Conservation (phyloP, 331 rosid species). For the Spiraea crenata region DNA sequence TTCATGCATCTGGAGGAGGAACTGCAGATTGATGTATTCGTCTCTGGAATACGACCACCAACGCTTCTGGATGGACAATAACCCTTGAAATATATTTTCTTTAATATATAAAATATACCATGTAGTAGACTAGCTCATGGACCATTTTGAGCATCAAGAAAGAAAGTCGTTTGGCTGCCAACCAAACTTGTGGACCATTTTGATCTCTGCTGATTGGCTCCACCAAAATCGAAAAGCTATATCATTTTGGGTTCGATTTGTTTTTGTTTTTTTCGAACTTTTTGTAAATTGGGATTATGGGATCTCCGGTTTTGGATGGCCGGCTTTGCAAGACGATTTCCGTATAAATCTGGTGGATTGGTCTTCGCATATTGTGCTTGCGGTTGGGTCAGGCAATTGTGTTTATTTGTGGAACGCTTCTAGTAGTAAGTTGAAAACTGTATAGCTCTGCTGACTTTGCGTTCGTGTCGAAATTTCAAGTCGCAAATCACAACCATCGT, state of each 20-base stretch:
- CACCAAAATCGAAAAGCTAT: no score
- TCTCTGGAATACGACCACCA: slow-evolving; percentile 97
- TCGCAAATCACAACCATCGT: neutral
- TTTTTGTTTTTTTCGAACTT: no score
- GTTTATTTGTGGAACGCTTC: slow-evolving; percentile 99
- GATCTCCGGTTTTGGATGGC: slow-evolving; percentile 81
- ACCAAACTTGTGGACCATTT: no score
- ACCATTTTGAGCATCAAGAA: no score
- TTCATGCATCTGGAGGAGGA: slow-evolving; percentile 99
- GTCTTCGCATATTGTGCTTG: slow-evolving; percentile 89
- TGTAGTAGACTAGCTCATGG: no score
- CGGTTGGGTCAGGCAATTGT: slow-evolving; percentile 90
- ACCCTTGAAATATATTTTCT: no score
- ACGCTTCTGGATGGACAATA: no score
- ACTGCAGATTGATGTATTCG: slow-evolving; percentile 95
- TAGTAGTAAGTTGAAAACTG: slow-evolving; percentile 70
- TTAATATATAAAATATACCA: no score
- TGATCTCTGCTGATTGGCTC: no score
- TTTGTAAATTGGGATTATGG: slow-evolving; percentile 8
- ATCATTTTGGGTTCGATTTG: no score
- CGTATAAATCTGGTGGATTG: slow-evolving; percentile 91
- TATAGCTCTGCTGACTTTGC: slow-evolving; percentile 3
- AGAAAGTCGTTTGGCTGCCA: no score
- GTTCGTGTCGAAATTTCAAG: neutral
- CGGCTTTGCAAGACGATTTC: slow-evolving; percentile 92